A percentile compares a stretch with the other conserved stretches of the same genome.
phyloP scores from a whole-genome alignment of 2,329 filamentous ascomycete genomes.

The Hypocreales sp. region DNA sequence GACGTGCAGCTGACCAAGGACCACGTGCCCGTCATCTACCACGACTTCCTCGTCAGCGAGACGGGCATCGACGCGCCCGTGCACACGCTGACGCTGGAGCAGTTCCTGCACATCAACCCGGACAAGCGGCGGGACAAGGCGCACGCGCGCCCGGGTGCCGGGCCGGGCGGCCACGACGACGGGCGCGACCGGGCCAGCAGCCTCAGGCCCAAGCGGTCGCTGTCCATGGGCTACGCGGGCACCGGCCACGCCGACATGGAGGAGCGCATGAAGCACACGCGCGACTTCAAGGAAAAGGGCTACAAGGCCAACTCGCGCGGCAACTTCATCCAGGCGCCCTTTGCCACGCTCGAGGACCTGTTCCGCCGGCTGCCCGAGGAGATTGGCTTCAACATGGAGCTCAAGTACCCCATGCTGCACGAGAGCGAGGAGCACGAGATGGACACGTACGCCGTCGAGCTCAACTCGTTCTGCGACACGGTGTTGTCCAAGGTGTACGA shows the following conservation, averaged over 20 bases:
- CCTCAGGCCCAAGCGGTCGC: slow-evolving; percentile 30
- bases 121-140: slow-evolving; percentile 21
- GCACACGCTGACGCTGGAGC: slow-evolving; percentile 85
- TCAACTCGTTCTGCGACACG: slow-evolving; percentile 93
- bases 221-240: slow-evolving; percentile 37
- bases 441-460: slow-evolving; percentile 89
- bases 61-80: slow-evolving; percentile 95
- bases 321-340: slow-evolving; percentile 88
- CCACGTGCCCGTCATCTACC: slow-evolving; percentile 94
- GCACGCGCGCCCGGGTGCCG: neutral
- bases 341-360: slow-evolving; percentile 87
- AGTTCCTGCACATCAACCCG: slow-evolving; percentile 78
- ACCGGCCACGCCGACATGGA: slow-evolving; percentile 28
- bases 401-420: slow-evolving; percentile 98
- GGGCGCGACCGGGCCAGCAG: slow-evolving; percentile 17
- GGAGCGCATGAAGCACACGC: slow-evolving; percentile 93
- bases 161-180: slow-evolving; percentile 1
- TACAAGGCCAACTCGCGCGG: slow-evolving; percentile 93
- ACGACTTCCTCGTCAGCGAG: slow-evolving; percentile 95
- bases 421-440: slow-evolving; percentile 93
- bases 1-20: slow-evolving; percentile 99
- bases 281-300: slow-evolving; percentile 85
- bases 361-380: slow-evolving; percentile 69
- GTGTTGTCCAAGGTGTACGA: slow-evolving; percentile 86
- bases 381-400: slow-evolving; percentile 95